phyloP scores from a whole-genome alignment of 2,329 filamentous ascomycete genomes.

The Verticillium nubilum region DNA sequence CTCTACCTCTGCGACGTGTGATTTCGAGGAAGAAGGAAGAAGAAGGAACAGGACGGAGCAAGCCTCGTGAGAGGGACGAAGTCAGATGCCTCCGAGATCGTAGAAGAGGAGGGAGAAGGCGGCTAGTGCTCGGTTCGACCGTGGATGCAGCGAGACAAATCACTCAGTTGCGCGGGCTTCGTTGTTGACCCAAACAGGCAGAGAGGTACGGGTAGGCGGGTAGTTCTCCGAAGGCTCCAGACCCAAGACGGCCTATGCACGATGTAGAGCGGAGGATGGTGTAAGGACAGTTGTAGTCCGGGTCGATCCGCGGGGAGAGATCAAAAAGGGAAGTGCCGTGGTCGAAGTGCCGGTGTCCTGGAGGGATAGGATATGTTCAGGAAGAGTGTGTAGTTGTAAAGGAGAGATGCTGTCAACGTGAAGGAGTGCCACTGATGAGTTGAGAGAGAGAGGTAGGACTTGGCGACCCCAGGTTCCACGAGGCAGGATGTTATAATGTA shows the following conservation, averaged over 20 bases:
- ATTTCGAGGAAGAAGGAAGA: not conserved
- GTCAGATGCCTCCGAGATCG: not conserved
- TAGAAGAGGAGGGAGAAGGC: conserved; percentile 14
- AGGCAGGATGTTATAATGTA: conserved; percentile 26
- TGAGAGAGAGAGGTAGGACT: conserved; percentile 4
- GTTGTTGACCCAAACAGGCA: conserved; percentile 5
- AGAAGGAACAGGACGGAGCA: not conserved
- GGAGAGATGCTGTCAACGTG: not conserved
- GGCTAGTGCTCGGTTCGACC: not conserved
- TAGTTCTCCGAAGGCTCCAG: conserved; percentile 3
- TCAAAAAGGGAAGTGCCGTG: not conserved
- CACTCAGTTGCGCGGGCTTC: conserved; percentile 3
- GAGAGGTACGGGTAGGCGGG: conserved; percentile 2
- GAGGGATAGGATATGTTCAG: not conserved
- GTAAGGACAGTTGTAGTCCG: not conserved
- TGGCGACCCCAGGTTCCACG: conserved; percentile 16
- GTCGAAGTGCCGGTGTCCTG: not conserved
- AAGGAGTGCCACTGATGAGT: not conserved
- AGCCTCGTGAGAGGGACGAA: not conserved
- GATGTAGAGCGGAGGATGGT: not conserved
- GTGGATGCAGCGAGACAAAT: conserved; percentile 9
- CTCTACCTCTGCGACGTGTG: not conserved
- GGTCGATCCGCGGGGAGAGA: not conserved
- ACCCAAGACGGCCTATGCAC: not conserved
- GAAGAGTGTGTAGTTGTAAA: not conserved